These are phyloP conservation scores for Carpinus viminea DNA, from an alignment of 306 rosid genomes.

Conservation along the genomic window DNA sequence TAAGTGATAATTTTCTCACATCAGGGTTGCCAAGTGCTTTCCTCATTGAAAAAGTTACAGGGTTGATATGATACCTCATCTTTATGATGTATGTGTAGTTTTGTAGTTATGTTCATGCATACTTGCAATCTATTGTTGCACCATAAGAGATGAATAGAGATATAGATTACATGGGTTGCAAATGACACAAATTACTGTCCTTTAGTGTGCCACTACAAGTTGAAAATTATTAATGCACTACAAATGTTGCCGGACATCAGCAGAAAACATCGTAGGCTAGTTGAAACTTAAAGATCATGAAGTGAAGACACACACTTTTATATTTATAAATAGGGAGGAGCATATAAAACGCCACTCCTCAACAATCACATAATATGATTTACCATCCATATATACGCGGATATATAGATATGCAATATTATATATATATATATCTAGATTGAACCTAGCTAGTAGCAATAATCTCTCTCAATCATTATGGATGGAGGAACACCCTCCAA, in stretches of 20 bases:
- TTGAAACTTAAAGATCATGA: not conserved
- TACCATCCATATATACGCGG: slow-evolving; percentile 23
- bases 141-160: not conserved
- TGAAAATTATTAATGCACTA: not conserved
- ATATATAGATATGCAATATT: not conserved
- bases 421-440: not conserved
- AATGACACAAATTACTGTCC: not conserved
- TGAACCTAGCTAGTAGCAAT: slow-evolving; percentile 39
- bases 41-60: not conserved
- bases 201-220: not conserved
- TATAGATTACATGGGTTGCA: not conserved
- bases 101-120: not conserved
- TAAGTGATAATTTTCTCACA: too few relatives aligned
- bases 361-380: slow-evolving; percentile 27
- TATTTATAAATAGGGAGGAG: slow-evolving; percentile 41
- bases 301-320: slow-evolving; percentile 8
- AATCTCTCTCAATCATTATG: slow-evolving; percentile 38
- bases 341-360: slow-evolving; percentile 62
- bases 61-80: not conserved
- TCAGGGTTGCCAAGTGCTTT: not conserved
- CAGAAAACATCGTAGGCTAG: not conserved
- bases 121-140: not conserved
- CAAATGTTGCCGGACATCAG: not conserved
- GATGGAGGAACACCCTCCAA: slow-evolving; percentile 60
- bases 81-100: not conserved